Base-by-base conservation (phyloP, 2,329 filamentous ascomycete species). In the Fusarium neocosmosporiellum region DNA sequence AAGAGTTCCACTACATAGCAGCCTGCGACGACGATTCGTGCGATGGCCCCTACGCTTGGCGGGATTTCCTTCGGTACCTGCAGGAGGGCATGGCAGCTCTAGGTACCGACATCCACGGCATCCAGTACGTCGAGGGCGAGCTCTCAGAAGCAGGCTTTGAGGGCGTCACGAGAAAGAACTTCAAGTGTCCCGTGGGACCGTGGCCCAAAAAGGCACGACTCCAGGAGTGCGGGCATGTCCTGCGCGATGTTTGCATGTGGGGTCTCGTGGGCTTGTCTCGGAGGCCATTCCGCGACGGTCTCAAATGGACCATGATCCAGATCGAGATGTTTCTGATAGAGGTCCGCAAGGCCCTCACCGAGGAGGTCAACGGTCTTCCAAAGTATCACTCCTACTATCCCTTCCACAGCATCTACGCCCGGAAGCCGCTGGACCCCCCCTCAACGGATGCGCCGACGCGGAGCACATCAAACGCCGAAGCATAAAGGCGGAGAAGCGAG, bases 111-210 rank as follows among this genome's bases (percentile, higher is more conserved):
- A 73, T 86, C 24, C 77, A 85, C 71, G 83, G 82, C 55, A 80
- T 88, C 65, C 70, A 77, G 13, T 62, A 72, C 4, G 77, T 84
- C 2, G 78, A 82, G 2, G 72, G 74, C 5, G 81, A 84, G 65
- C 78, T 88, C 33, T 43, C 65, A 3, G 77, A 74, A 3, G 81
- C 83, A 8, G 87, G 87, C 7, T 88, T 88, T 76, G 74, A 78
- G 37, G 75, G 79, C 22, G 73, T 88, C 31, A 72, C 72, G 5
- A 81, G 83, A 73, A 82, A 84, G 67, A 80, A 80, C 24, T 82
- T 86, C 27, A 87, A 88, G 73, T 84, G 83, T 9, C 87, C 87
- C 5, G 75, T 88, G 2, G 87, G 87, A 18, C 78, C 82, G 4
- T 88, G 87, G 87, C 82, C 86, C 4, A 80, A 81, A 55, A 81